phyloP scores from a whole-genome alignment of 192 early-diverging fungal species.

The Entomortierella lignicola region DNA sequence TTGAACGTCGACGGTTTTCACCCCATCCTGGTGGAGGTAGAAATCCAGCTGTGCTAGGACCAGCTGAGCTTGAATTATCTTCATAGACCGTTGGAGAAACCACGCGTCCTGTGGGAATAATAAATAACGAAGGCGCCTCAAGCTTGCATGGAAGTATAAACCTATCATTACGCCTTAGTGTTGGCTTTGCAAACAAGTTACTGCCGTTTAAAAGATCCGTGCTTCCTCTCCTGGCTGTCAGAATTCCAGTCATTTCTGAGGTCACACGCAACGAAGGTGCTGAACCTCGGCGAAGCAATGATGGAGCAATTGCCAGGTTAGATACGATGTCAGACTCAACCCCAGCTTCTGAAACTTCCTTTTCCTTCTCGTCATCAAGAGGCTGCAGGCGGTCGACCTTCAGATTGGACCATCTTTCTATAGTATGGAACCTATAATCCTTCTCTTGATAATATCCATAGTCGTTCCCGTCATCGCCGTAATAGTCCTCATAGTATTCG shows the following conservation, averaged over 20 bases:
- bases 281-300: background rate
- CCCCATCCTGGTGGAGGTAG: conserved; percentile 37
- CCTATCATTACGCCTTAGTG: conserved; percentile 23
- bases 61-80: conserved; percentile 15
- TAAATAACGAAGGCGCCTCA: conserved; percentile 8
- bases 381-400: conserved; percentile 16
- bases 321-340: background rate
- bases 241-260: background rate
- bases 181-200: conserved; percentile 7
- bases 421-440: conserved; percentile 44
- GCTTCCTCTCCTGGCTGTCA: conserved; percentile 11
- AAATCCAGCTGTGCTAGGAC: conserved; percentile 33
- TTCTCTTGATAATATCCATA: conserved; percentile 21
- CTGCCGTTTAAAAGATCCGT: background rate
- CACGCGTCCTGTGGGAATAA: conserved; percentile 5
- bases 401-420: conserved; percentile 38
- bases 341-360: background rate
- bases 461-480: conserved; percentile 17
- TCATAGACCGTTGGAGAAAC: conserved; percentile 26
- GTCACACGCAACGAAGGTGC: conserved; percentile 5
- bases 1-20: conserved; percentile 43
- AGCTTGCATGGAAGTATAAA: conserved; percentile 48
- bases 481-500: conserved; percentile 19
- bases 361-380: background rate
- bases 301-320: conserved; percentile 2